Base-by-base conservation (phyloP, 2,329 filamentous ascomycete species). In the Claviceps digitariae region DNA sequence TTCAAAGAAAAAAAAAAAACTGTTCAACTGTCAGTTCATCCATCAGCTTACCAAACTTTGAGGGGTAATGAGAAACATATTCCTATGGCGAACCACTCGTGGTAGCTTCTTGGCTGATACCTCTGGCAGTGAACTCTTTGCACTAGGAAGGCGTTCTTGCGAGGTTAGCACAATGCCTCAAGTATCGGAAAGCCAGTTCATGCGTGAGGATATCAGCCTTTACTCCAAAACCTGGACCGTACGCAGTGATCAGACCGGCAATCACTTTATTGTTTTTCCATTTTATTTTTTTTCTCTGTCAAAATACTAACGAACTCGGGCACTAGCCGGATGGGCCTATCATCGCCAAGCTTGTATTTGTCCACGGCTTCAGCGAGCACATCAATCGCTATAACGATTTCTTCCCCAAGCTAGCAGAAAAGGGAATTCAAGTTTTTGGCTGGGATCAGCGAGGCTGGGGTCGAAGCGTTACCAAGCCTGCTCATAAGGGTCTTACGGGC, bases 381-480 rank as follows among this genome's bases (percentile, higher is more conserved):
- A 73, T 86, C 66, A 82, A 86, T 68, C 79, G 82, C 55, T 94
- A 95, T 71, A 78, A 82, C 64, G 75, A 77, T 53, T 78, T 95
- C 62, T 91, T 93, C 69, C 76, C 82, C 6, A 72, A 70, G 15
- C 77, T 96, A 48, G 84, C 86, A 23, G 71, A 74, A 12, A 77
- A 77, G 52, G 87, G 86, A 57, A 90, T 96, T 61, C 82, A 87
- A 62, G 78, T 88, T 48, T 80, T 85, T 63, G 77, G 81, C 57
- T 87, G 90, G 66, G 90, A 96, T 67, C 90, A 95, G 73, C 83
- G 82, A 66, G 90, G 90, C 66, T 96, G 90, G 90, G 90, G 90
- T 56, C 82, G 80, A 53, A 86, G 81, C 52, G 86, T 84, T 23
- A 74, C 69, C 40, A 75, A 73, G 51, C 72, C 78, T 23, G 68